phyloP scores from a whole-genome alignment of 2,329 filamentous ascomycete genomes.

The Aspergillus sp. region DNA sequence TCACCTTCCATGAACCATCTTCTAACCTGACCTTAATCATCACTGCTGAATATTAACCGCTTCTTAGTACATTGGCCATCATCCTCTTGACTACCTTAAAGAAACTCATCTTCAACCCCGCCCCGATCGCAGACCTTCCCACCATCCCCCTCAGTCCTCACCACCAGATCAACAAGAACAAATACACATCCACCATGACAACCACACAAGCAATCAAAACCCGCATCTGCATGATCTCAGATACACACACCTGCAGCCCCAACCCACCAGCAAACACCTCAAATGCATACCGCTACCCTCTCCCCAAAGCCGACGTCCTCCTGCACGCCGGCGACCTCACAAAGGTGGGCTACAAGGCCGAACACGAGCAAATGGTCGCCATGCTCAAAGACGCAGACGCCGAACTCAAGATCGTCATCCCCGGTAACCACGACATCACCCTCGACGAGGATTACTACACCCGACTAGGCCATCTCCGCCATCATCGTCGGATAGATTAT shows the following conservation, averaged over 20 bases:
- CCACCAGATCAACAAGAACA: neutral
- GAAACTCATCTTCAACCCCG: too few species aligned
- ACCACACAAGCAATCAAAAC: slow-evolving; percentile 27
- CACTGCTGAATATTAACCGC: too few species aligned
- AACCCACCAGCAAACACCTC: slow-evolving; percentile 12
- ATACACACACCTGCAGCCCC: slow-evolving; percentile 34
- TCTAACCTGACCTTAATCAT: too few species aligned
- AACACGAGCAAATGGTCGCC: slow-evolving; percentile 45
- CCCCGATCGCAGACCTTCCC: neutral
- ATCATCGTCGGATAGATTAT: slow-evolving; percentile 16
- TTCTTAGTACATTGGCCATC: too few species aligned
- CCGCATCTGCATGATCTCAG: slow-evolving; percentile 39
- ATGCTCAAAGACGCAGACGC: slow-evolving; percentile 48
- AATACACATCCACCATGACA: slow-evolving; percentile 6
- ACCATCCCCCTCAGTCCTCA: slow-evolving; percentile 1
- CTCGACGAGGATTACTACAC: slow-evolving; percentile 50
- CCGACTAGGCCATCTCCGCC: slow-evolving; percentile 19
- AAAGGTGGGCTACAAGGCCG: slow-evolving; percentile 41
- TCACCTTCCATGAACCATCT: too few species aligned
- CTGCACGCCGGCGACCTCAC: slow-evolving; percentile 59
- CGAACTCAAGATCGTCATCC: slow-evolving; percentile 57
- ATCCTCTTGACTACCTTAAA: too few species aligned
- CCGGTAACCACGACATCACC: slow-evolving; percentile 59
- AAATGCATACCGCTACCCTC: slow-evolving; percentile 35
- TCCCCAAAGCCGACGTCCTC: slow-evolving; percentile 50